Conservation (phyloP, 2,329 filamentous ascomycete species). For the Acrocalymma vagum region DNA sequence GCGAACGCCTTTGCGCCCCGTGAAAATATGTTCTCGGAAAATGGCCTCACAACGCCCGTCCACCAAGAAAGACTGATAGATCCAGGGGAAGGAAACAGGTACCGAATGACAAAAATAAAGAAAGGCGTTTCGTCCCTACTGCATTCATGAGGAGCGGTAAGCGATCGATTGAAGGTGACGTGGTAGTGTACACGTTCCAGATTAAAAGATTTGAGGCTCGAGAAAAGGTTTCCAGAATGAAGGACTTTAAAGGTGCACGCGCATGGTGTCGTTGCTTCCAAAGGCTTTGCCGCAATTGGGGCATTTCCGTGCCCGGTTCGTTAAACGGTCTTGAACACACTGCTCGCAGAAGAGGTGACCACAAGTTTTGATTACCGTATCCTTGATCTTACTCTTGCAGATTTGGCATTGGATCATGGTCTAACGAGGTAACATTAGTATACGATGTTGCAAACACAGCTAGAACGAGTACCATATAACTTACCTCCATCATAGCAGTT, state of each 20-base stretch:
- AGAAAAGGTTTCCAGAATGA: neutral
- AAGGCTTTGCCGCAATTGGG: conserved; percentile 93
- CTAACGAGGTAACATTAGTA: conserved; percentile 16
- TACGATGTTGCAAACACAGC: conserved; percentile 1
- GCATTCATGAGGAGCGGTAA: no score
- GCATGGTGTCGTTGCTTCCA: conserved; percentile 89
- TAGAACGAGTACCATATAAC: conserved; percentile 59
- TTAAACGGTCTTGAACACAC: conserved; percentile 89
- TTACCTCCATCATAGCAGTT: conserved; percentile 85
- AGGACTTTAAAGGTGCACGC: conserved; percentile 51
- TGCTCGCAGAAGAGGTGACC: conserved; percentile 93
- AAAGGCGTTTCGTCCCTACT: no score
- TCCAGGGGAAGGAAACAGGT: no score
- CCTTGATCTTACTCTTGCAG: conserved; percentile 92
- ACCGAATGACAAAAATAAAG: no score
- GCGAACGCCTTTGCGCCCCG: no score
- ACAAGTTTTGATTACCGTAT: conserved; percentile 91
- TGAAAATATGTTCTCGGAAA: neutral
- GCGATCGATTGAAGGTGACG: no score
- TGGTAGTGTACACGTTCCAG: conserved; percentile 1
- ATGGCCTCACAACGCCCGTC: conserved; percentile 1
- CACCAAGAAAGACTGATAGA: no score
- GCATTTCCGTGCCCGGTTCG: conserved; percentile 92
- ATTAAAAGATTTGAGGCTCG: neutral
- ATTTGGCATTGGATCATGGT: conserved; percentile 86